A percentile compares a stretch with the other conserved stretches of the same genome.
Conservation (phyloP, 2,329 filamentous ascomycete genomes). For the Scedosporium apiospermum region DNA sequence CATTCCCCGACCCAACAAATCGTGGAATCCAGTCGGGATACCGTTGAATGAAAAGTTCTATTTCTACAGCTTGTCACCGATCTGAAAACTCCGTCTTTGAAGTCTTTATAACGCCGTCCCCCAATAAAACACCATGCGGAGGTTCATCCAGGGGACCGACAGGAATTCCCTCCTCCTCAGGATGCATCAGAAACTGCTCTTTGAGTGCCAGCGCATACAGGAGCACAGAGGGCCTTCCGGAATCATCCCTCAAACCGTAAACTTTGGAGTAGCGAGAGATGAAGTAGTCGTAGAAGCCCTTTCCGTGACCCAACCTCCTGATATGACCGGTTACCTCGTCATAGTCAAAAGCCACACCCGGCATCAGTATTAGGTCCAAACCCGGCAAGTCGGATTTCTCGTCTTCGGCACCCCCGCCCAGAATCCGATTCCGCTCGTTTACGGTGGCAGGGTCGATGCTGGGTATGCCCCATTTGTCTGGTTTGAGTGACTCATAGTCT, state of each 20-base stretch:
- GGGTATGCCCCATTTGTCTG: slow-evolving; percentile 93
- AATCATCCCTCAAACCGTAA: slow-evolving; percentile 22
- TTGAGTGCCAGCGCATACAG: slow-evolving; percentile 71
- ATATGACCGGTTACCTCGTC: slow-evolving; percentile 43
- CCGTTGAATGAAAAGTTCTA: too few species aligned
- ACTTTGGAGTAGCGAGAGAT: slow-evolving; percentile 60
- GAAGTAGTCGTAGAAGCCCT: slow-evolving; percentile 95
- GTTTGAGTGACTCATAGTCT: slow-evolving; percentile 69
- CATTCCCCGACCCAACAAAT: too few species aligned
- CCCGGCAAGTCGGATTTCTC: slow-evolving; percentile 32
- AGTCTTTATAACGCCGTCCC: slow-evolving; percentile 48
- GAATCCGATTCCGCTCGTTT: slow-evolving; percentile 57
- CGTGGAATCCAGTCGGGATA: too few species aligned
- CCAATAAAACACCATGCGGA: slow-evolving; percentile 68
- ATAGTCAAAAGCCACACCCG: slow-evolving; percentile 83
- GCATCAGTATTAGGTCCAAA: slow-evolving; percentile 82
- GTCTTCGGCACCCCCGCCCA: slow-evolving; percentile 49
- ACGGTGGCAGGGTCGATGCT: slow-evolving; percentile 62
- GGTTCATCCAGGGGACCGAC: slow-evolving; percentile 49
- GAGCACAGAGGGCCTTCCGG: slow-evolving; percentile 30
- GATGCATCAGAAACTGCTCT: slow-evolving; percentile 65
- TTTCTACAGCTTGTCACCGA: background rate
- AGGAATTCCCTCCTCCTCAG: slow-evolving; percentile 13
- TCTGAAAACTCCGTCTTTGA: slow-evolving; percentile 3
- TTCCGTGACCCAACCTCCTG: slow-evolving; percentile 81